A percentile compares a stretch with the other conserved stretches of the same genome.
Conservation (phyloP, 1,284 basidiomycete genomes). For the Apiotrichum porosum region DNA sequence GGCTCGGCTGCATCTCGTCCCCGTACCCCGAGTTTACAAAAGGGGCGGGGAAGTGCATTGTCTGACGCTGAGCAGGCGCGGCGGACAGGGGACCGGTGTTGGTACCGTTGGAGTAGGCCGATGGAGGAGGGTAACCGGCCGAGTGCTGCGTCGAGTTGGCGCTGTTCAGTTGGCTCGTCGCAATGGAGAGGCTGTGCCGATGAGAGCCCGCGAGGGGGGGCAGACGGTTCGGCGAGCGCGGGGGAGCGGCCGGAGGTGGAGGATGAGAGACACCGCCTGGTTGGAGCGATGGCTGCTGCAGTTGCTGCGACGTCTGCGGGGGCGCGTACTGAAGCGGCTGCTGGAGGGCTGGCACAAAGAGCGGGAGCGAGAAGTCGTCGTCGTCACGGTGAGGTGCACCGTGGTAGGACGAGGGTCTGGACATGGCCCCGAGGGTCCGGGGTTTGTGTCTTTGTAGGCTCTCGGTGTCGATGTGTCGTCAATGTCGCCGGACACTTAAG, state of each 20-base stretch:
- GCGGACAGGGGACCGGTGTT: background rate
- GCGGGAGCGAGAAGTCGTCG: constrained; percentile 32
- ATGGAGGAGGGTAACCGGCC: background rate
- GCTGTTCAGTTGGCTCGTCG: background rate
- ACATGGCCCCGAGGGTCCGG: no score
- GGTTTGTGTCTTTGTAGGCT: no score
- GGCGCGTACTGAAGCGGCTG: constrained; percentile 3
- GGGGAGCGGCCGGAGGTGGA: constrained; percentile 8
- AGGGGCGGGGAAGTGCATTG: constrained; percentile 18
- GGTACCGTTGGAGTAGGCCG: constrained; percentile 1
- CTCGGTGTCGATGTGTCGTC: no score
- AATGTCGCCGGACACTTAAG: no score
- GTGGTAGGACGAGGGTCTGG: constrained; percentile 38
- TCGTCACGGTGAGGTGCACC: constrained; percentile 13
- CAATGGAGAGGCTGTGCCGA: background rate
- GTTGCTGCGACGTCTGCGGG: background rate
- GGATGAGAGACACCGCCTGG: background rate
- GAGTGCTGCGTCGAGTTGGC: background rate
- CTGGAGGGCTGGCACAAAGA: constrained; percentile 26
- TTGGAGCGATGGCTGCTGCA: background rate
- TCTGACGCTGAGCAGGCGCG: constrained; percentile 8
- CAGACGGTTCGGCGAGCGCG: constrained; percentile 11
- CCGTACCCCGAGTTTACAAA: constrained; percentile 7
- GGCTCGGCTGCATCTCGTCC: constrained; percentile 17
- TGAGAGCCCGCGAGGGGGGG: constrained; percentile 8